Evolutionary conservation across 1,284 basidiomycete genomes (phyloP).

Genomic region (Rugosomyces carneus): DNA sequence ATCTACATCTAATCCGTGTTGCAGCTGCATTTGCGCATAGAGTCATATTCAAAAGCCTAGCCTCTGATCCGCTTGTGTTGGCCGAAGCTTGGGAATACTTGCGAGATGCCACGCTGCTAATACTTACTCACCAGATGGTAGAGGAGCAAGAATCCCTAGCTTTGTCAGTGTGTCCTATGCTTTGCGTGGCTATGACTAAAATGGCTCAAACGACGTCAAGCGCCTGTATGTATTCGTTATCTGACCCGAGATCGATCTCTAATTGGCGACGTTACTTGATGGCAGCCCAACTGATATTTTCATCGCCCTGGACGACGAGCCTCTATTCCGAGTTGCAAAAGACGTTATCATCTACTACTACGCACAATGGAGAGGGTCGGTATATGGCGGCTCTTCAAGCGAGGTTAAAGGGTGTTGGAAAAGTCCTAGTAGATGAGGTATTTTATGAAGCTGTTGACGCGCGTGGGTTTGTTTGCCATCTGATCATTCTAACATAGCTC

Average conservation of each 20-base stretch:
- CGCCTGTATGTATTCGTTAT: conserved; percentile 27
- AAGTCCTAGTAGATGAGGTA: conserved; percentile 19
- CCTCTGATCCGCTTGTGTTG: conserved; percentile 30
- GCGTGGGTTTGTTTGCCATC: neutral
- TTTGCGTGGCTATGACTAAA: conserved; percentile 43
- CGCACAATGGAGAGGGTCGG: conserved; percentile 2
- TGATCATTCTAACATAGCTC: conserved; percentile 1
- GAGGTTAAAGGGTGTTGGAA: conserved; percentile 15
- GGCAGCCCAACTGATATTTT: conserved; percentile 27
- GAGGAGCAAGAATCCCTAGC: conserved; percentile 44
- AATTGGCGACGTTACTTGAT: neutral
- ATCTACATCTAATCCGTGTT: conserved; percentile 1
- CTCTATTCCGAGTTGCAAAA: conserved; percentile 26
- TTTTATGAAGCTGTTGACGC: neutral
- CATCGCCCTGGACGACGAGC: conserved; percentile 46
- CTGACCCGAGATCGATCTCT: neutral
- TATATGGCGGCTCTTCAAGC: conserved; percentile 20
- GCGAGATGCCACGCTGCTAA: conserved; percentile 41
- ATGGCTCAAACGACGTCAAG: conserved; percentile 27
- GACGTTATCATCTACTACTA: conserved; percentile 13
- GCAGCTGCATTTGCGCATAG: conserved; percentile 49
- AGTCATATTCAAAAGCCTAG: conserved; percentile 25
- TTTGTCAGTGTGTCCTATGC: conserved; percentile 37
- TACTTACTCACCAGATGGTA: conserved; percentile 35
- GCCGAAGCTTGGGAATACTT: conserved; percentile 53